Base-by-base conservation (phyloP, 2,329 filamentous ascomycete genomes). In the Tolypocladium nubicola region DNA sequence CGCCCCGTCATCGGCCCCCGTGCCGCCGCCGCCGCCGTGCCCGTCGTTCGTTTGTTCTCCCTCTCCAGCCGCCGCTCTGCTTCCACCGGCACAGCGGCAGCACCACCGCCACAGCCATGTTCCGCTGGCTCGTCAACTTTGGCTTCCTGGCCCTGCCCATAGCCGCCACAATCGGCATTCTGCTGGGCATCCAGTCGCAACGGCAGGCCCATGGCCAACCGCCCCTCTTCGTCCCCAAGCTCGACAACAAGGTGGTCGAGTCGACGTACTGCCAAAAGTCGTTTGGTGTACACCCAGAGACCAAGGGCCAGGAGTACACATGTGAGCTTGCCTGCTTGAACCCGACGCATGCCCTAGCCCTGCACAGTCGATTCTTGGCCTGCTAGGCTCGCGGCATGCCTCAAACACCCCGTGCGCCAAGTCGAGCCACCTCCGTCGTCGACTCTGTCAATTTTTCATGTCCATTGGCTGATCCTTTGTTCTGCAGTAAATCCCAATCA, bases 401-500 rank as follows among this genome's bases (percentile, higher is more conserved):
- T 13, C 35, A 10, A 14, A 37, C 35, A 37, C 16, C 14, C 19
- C 16, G 9, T 9, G 39, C 13, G 45, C 26, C 26, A 4, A 7
- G 16, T 7, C 26, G 16, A 19, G 16, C 45, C 45, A 33, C 11
- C 26, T 8, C 35, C 26, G 38, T 40, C 43, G n/a, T 40, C 14
- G 19, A 40, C 52, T 14, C 23, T 39, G 37, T 54, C 21, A 7
- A 19, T 6, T 11, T n/a, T 13, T 30, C 8, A 30, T 39, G 16
- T 10, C 16, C 45, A 21, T 26, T 33, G n/a, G 54, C 61, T 62
- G 40, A 62, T 33, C 10, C 7, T 13, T 35, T 10, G 7, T 7
- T 14, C 37, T 40, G 19, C 58, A 81, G 79, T 81, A 57, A 81
- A 82, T 63, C 79, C 79, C 52, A 82, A 82, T 61, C 79, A 80